phyloP scores from a whole-genome alignment of 805 yeast genomes.

The Candida saitoana region DNA sequence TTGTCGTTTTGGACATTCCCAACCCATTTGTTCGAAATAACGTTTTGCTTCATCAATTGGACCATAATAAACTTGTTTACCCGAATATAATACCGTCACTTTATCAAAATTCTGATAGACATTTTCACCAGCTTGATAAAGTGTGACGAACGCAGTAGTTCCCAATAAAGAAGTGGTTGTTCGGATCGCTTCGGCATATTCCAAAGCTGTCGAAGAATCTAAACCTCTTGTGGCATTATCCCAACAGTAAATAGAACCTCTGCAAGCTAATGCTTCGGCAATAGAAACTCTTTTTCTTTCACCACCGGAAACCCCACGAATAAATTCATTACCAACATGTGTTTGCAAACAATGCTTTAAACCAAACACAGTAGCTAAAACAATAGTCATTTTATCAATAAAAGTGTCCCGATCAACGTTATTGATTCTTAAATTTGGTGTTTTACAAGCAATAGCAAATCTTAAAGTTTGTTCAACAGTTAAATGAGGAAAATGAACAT shows the following conservation, averaged over 20 bases:
- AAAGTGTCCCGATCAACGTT: conserved; percentile 30
- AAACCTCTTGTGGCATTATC: conserved; percentile 83
- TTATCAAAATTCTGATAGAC: conserved; percentile 48
- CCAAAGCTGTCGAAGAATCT: conserved; percentile 80
- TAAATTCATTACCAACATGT: conserved; percentile 59
- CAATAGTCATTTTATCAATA: conserved; percentile 39
- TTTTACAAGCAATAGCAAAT: conserved; percentile 52
- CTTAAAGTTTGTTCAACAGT: conserved; percentile 53
- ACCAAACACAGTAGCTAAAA: conserved; percentile 44
- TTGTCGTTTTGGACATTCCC: conserved; percentile 56
- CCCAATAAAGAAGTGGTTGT: conserved; percentile 49
- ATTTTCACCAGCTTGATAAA: conserved; percentile 49
- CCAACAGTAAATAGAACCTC: conserved; percentile 54
- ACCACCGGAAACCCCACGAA: conserved; percentile 81
- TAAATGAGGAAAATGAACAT: conserved; percentile 53
- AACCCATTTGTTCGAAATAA: conserved; percentile 59
- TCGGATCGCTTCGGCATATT: conserved; percentile 63
- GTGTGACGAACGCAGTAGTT: conserved; percentile 57
- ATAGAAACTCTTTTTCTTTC: conserved; percentile 82
- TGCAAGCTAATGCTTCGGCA: conserved; percentile 68
- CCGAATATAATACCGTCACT: conserved; percentile 43
- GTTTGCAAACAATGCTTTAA: conserved; percentile 52
- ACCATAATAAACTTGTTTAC: conserved; percentile 47
- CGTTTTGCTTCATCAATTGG: conserved; percentile 38
- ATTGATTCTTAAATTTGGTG: conserved; percentile 34